Conservation (phyloP, 768 basidiomycete species). For the Trametes gibbosa region DNA sequence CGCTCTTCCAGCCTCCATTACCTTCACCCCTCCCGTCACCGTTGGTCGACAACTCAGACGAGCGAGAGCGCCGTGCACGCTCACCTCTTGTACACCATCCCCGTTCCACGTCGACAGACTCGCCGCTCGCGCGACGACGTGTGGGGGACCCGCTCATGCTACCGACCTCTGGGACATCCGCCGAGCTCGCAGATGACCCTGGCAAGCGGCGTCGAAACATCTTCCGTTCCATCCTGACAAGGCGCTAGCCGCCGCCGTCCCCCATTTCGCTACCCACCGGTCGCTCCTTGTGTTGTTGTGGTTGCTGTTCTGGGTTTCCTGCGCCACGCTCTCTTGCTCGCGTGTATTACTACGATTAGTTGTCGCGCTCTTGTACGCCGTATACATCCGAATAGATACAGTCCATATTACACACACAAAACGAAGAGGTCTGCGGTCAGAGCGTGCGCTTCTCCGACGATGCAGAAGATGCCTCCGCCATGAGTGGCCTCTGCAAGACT, state of each 20-base stretch:
- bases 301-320: background rate
- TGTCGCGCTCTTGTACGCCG: constrained; percentile 16
- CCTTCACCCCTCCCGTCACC: constrained; percentile 3
- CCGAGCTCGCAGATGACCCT: constrained; percentile 17
- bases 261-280: background rate
- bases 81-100: constrained; percentile 24
- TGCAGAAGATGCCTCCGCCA: constrained; percentile 19
- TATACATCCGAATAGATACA: constrained; percentile 19
- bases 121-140: constrained; percentile 20
- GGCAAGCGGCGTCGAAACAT: constrained; percentile 36
- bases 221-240: constrained; percentile 39
- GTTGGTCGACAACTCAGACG: background rate
- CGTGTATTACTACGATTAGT: constrained; percentile 16
- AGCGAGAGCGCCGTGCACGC: constrained; percentile 2
- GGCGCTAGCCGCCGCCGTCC: constrained; percentile 30
- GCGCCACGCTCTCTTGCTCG: background rate
- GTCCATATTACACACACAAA: constrained; percentile 10
- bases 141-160: constrained; percentile 10
- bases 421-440: background rate
- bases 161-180: constrained; percentile 6
- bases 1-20: constrained; percentile 1
- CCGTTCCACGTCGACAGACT: constrained; percentile 29
- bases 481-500: constrained; percentile 41
- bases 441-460: constrained; percentile 5
- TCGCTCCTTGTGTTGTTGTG: background rate